phyloP scores from a whole-genome alignment of 345 rosid species.

The Isatis tinctoria region DNA sequence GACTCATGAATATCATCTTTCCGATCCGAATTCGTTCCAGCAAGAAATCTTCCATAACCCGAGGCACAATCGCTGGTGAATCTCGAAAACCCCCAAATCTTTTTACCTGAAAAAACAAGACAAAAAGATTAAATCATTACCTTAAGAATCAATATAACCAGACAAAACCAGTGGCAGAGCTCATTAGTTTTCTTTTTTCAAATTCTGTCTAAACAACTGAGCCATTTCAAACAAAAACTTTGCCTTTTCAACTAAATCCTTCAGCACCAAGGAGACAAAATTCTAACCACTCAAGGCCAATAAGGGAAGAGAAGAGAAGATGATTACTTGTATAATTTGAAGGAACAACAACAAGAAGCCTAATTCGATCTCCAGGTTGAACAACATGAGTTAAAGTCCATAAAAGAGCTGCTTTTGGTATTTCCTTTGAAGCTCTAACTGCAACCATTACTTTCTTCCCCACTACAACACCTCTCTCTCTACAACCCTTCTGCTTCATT shows the following conservation, averaged over 20 bases:
- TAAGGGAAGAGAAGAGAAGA: neutral
- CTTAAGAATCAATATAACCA: constrained; percentile 1
- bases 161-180: no score
- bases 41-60: constrained; percentile 54
- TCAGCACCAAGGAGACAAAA: neutral
- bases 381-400: constrained; percentile 97
- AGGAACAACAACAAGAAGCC: constrained; percentile 83
- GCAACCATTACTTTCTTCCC: constrained; percentile 83
- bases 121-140: neutral
- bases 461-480: constrained; percentile 46
- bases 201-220: neutral
- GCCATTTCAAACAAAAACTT: neutral
- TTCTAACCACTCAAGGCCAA: neutral
- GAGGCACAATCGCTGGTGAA: constrained; percentile 85
- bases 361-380: constrained; percentile 82
- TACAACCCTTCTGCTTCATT: constrained; percentile 48
- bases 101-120: constrained; percentile 51
- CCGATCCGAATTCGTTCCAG: constrained; percentile 64
- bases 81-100: constrained; percentile 80
- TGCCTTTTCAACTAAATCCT: neutral
- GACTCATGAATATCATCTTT: constrained; percentile 75
- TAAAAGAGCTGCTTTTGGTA: constrained; percentile 67
- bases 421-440: constrained; percentile 82
- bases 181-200: no score
- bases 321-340: constrained; percentile 54